Conservation (phyloP, 768 basidiomycete species). For the Gautieria morchelliformis region DNA sequence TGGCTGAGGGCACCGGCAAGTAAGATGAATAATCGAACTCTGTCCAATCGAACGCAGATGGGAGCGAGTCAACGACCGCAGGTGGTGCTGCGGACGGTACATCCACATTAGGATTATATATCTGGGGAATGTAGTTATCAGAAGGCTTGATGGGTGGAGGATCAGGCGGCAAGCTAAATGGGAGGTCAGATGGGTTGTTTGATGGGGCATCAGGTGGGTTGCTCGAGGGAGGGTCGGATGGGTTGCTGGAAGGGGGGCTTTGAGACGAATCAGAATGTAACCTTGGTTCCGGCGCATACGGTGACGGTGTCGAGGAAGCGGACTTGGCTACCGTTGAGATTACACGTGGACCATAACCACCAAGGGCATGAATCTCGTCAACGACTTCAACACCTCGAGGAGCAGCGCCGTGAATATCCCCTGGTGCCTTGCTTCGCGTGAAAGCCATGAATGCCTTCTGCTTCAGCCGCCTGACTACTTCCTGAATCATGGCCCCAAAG, state of each 20-base stretch:
- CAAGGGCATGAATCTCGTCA: slow-evolving; percentile 4
- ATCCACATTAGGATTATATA: neutral
- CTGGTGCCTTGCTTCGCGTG: neutral
- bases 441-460: slow-evolving; percentile 7
- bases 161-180: neutral
- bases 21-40: neutral
- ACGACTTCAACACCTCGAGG: neutral
- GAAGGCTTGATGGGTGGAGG: too few relatives aligned
- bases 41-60: neutral
- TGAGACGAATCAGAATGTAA: neutral
- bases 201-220: neutral
- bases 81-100: neutral
- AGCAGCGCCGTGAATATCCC: neutral
- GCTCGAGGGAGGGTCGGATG: neutral
- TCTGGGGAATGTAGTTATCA: too few relatives aligned
- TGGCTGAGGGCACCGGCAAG: neutral
- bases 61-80: neutral
- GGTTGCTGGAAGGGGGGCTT: neutral
- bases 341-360: slow-evolving; percentile 1
- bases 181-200: neutral
- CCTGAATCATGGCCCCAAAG: neutral
- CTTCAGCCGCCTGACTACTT: neutral
- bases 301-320: neutral
- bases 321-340: neutral
- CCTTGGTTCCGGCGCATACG: neutral